These are phyloP conservation scores for Strigomonas culicis DNA, from an alignment of 208 protist species.

Conservation along the genomic window DNA sequence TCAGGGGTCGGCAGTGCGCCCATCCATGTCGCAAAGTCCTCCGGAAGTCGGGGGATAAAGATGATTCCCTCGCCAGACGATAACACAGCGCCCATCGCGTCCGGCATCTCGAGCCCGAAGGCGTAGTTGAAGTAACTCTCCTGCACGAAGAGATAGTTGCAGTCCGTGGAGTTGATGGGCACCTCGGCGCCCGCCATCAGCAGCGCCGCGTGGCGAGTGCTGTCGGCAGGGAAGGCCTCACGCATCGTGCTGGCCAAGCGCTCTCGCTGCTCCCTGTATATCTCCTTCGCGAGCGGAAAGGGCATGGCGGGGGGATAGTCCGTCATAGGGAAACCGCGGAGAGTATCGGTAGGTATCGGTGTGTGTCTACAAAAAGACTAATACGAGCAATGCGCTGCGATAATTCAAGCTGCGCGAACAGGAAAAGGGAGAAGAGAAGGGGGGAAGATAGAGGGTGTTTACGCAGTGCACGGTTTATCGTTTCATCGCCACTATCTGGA, in stretches of 20 bases:
- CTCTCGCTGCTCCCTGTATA: slow-evolving; percentile 85
- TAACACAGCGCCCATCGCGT: slow-evolving; percentile 76
- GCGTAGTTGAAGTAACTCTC: slow-evolving; percentile 95
- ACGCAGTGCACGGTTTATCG: too few species aligned
- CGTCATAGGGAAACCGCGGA: background rate
- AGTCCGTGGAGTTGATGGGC: slow-evolving; percentile 87
- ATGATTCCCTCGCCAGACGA: slow-evolving; percentile 57
- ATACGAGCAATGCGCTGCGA: too few species aligned
- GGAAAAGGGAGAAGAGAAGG: too few species aligned
- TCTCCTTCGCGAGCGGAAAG: slow-evolving; percentile 58
- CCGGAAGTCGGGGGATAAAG: slow-evolving; percentile 85
- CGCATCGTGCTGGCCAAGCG: slow-evolving; percentile 52
- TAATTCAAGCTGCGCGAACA: too few species aligned
- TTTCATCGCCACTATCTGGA: too few species aligned
- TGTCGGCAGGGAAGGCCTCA: slow-evolving; percentile 22
- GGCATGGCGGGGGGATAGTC: slow-evolving; percentile 46
- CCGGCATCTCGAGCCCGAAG: slow-evolving; percentile 86
- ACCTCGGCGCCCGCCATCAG: slow-evolving; percentile 80
- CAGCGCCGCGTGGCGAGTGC: slow-evolving; percentile 63
- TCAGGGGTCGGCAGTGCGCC: slow-evolving; percentile 75
- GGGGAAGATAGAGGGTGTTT: too few species aligned
- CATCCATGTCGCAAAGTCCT: slow-evolving; percentile 91
- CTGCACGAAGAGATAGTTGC: slow-evolving; percentile 88
- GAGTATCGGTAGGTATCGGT: too few species aligned
- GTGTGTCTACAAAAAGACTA: too few species aligned